Conservation (phyloP, 164 flowering plant species). For the Stephania japonica region DNA sequence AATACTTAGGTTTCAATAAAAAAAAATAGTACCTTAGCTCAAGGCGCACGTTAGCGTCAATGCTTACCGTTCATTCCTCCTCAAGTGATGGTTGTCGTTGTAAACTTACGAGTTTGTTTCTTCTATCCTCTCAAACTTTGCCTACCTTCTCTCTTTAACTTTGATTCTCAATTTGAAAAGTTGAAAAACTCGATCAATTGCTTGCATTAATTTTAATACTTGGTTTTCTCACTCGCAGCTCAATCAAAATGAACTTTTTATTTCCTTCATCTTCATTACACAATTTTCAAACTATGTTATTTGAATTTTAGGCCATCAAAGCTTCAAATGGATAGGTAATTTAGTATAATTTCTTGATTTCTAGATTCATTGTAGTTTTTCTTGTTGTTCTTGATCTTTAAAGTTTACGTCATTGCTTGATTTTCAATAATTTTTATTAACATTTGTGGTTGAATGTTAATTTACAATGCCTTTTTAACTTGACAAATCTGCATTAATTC, state of each 20-base stretch:
- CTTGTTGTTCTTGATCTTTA: not conserved
- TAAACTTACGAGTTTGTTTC: not conserved
- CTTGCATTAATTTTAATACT: not conserved
- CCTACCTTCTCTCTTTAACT: not conserved
- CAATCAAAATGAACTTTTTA: no score
- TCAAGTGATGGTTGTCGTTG: constrained; percentile 4
- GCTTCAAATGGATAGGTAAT: not conserved
- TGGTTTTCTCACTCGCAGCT: not conserved
- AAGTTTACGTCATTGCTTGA: not conserved
- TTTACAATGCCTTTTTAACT: not conserved
- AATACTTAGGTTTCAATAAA: no score
- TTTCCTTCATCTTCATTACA: no score
- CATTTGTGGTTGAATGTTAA: not conserved
- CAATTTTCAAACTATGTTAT: not conserved
- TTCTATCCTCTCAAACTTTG: not conserved
- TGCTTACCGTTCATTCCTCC: constrained; percentile 1
- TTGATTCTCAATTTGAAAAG: no score
- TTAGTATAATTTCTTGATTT: no score
- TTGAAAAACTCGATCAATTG: not conserved
- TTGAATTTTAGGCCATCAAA: not conserved
- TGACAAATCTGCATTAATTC: not conserved
- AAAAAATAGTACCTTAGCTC: constrained; percentile 29
- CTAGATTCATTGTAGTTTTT: not conserved
- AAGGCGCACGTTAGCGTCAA: constrained; percentile 22
- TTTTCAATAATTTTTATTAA: not conserved